Evolutionary conservation across 176 grass and related monocot species (phyloP).

Genomic region (Carex parvula): DNA sequence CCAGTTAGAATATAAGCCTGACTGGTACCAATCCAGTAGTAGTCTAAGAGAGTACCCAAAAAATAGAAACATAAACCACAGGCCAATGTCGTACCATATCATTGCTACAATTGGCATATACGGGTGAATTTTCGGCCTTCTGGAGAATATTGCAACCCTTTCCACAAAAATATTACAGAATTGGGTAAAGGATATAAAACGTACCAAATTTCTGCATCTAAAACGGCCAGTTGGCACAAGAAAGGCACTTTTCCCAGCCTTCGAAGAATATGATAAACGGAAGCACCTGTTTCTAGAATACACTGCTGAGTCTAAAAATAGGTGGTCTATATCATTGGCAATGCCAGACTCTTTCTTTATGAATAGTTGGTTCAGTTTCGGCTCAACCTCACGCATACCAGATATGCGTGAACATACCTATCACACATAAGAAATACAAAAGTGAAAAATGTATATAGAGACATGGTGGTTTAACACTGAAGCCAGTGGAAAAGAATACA

Average conservation of each 20-base stretch:
- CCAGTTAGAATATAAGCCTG: neutral
- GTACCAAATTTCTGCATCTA: constrained; percentile 84
- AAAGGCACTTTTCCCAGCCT: constrained; percentile 82
- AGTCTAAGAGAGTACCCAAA: neutral
- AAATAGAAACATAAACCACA: neutral
- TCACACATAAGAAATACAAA: constrained; percentile 4
- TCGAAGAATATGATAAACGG: constrained; percentile 84
- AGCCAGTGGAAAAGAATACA: neutral
- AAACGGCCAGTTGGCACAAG: constrained; percentile 74
- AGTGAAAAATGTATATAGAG: neutral
- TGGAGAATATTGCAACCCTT: constrained; percentile 6
- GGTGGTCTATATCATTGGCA: constrained; percentile 31
- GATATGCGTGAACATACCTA: constrained; percentile 72
- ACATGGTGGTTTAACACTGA: neutral
- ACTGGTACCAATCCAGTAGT: neutral
- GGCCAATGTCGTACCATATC: neutral
- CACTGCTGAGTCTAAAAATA: constrained; percentile 81
- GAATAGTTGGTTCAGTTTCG: constrained; percentile 59
- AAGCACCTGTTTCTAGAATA: constrained; percentile 97
- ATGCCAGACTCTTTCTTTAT: constrained; percentile 58
- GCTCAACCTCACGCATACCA: constrained; percentile 38
- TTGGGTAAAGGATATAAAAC: constrained; percentile 33
- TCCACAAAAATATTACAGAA: constrained; percentile 12
- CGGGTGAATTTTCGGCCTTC: neutral
- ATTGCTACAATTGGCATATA: neutral